Conservation (phyloP, 140 eudicot genomes). For the Cichorium intybus region DNA sequence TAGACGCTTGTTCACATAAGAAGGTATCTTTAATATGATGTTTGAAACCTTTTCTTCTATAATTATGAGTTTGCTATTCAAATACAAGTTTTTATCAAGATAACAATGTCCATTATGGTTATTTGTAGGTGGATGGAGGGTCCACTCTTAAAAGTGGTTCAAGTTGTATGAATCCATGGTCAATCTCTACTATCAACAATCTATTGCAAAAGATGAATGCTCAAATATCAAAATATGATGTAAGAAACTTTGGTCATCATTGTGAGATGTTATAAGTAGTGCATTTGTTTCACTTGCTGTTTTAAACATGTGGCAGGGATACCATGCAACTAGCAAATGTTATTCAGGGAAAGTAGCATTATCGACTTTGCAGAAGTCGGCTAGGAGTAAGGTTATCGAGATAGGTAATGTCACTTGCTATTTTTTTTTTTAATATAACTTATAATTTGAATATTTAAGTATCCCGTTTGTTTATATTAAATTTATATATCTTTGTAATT, state of each 20-base stretch:
- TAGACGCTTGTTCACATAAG: conserved; percentile 36
- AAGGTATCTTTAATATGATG: conserved; percentile 43
- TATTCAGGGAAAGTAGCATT: conserved; percentile 68
- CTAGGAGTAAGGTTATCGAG: conserved; percentile 72
- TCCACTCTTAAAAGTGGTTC: conserved; percentile 28
- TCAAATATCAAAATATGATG: conserved; percentile 57
- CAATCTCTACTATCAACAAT: conserved; percentile 43
- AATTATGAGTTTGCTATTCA: background rate
- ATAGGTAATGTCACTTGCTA: conserved; percentile 64
- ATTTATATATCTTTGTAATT: too few relatives aligned
- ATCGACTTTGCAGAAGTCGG: conserved; percentile 65
- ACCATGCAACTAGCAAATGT: conserved; percentile 50
- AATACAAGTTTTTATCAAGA: background rate
- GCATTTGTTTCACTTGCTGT: background rate
- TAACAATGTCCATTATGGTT: background rate
- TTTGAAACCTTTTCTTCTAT: background rate
- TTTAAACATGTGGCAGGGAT: conserved; percentile 54
- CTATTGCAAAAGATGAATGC: conserved; percentile 60
- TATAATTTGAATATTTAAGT: too few relatives aligned
- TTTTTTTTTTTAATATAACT: too few relatives aligned
- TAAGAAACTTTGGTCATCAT: conserved; percentile 31
- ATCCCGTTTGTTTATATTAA: too few relatives aligned
- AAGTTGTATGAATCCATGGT: conserved; percentile 71
- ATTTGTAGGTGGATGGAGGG: conserved; percentile 35
- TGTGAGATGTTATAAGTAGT: conserved; percentile 1